A percentile compares a stretch with the other conserved stretches of the same genome.
Evolutionary conservation across 495 filamentous ascomycete genomes (phyloP).

Genomic region (Apodospora peruviana): DNA sequence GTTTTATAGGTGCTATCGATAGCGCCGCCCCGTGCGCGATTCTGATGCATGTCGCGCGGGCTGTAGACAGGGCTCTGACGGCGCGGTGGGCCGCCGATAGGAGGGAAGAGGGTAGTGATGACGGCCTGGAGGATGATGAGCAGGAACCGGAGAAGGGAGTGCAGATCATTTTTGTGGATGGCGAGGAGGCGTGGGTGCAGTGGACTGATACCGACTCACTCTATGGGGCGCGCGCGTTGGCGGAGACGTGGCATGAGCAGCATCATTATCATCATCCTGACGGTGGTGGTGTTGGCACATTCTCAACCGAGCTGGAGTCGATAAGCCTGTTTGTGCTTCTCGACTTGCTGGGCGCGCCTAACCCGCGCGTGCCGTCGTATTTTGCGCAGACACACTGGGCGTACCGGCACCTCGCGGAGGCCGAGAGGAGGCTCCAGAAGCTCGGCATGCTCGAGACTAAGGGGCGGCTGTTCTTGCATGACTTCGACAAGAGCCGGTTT

Average conservation of each 20-base stretch:
- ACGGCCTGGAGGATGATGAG: slow-evolving; percentile 58
- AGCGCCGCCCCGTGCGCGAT: slow-evolving; percentile 92
- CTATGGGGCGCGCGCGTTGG: slow-evolving; percentile 62
- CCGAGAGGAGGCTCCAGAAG: slow-evolving; percentile 66
- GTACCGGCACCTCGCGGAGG: slow-evolving; percentile 61
- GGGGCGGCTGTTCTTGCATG: slow-evolving; percentile 35
- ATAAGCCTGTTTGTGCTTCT: slow-evolving; percentile 91
- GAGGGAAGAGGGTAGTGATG: slow-evolving; percentile 42
- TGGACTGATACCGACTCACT: slow-evolving; percentile 80
- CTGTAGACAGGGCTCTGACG: slow-evolving; percentile 70
- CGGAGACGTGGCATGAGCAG: slow-evolving; percentile 18
- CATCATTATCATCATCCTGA: slow-evolving; percentile 10
- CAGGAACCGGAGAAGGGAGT: slow-evolving; percentile 68
- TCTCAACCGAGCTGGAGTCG: slow-evolving; percentile 60
- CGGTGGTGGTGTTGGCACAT: slow-evolving; percentile 1
- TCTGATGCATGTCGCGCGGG: slow-evolving; percentile 77
- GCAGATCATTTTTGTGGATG: slow-evolving; percentile 86
- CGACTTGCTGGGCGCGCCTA: slow-evolving; percentile 71
- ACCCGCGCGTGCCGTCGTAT: slow-evolving; percentile 71
- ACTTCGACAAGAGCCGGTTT: slow-evolving; percentile 50
- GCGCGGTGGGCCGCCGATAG: slow-evolving; percentile 73
- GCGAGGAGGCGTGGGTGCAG: slow-evolving; percentile 80
- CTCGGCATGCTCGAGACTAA: slow-evolving; percentile 32
- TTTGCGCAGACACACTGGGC: slow-evolving; percentile 92
- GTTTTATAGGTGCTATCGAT: slow-evolving; percentile 91